Evolutionary conservation across 179 eudicot species (phyloP).

Genomic region (Silene vulgaris): DNA sequence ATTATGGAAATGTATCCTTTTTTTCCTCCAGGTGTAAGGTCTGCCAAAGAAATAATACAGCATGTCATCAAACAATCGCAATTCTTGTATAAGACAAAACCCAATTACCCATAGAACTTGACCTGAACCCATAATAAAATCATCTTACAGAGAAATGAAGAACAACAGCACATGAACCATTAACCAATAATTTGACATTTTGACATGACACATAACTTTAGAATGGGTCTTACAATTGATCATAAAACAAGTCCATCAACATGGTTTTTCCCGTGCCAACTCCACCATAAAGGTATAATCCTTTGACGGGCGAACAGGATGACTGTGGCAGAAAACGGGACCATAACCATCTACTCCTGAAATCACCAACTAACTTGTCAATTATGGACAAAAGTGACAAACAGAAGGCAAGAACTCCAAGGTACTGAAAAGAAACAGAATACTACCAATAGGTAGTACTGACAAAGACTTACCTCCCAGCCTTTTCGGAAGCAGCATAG

Average conservation of each 20-base stretch:
- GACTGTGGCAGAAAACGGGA: conserved; percentile 69
- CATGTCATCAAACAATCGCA: neutral
- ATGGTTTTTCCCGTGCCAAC: conserved; percentile 90
- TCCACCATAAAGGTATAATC: conserved; percentile 75
- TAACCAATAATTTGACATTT: neutral
- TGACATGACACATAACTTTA: neutral
- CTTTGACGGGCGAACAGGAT: conserved; percentile 64
- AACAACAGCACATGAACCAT: neutral
- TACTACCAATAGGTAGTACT: neutral
- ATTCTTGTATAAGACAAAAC: neutral
- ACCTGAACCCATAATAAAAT: too few species aligned
- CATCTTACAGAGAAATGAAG: neutral
- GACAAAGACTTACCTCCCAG: conserved; percentile 47
- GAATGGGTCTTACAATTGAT: conserved; percentile 57
- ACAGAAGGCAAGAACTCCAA: neutral
- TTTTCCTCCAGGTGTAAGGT: conserved; percentile 81
- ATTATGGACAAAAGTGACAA: neutral
- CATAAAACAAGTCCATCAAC: conserved; percentile 81
- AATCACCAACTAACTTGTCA: conserved; percentile 22
- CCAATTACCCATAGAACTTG: too few species aligned
- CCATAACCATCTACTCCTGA: conserved; percentile 85
- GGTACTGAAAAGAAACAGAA: neutral
- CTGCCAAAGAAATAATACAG: conserved; percentile 34
- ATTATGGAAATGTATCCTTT: conserved; percentile 89
- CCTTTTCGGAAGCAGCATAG: conserved; percentile 52